Conservation (phyloP, 106 monocot genomes). For the Gastrodia elata region DNA sequence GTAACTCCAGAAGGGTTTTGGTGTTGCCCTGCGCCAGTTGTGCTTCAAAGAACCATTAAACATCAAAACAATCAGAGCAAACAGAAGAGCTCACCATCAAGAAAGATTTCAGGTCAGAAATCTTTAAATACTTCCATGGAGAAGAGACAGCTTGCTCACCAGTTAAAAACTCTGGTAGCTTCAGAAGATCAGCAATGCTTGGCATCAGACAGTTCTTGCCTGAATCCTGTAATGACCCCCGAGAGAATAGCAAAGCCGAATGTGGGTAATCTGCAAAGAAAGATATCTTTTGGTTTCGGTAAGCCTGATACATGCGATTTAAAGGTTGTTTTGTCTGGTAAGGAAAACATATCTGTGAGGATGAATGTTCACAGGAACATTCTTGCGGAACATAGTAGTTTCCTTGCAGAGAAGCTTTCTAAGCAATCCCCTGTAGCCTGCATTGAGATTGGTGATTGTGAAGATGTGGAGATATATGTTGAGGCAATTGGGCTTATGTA, state of each 20-base stretch:
- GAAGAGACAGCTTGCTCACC: slow-evolving; percentile 30
- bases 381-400: slow-evolving; percentile 65
- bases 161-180: slow-evolving; percentile 26
- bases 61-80: slow-evolving; percentile 49
- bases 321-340: slow-evolving; percentile 73
- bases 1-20: slow-evolving; percentile 98
- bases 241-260: slow-evolving; percentile 30
- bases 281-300: slow-evolving; percentile 90
- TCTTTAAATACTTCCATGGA: slow-evolving; percentile 25
- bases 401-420: slow-evolving; percentile 60
- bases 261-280: slow-evolving; percentile 38
- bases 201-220: slow-evolving; percentile 18
- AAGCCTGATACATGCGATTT: slow-evolving; percentile 75
- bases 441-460: slow-evolving; percentile 75
- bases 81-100: slow-evolving; percentile 26
- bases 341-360: slow-evolving; percentile 76
- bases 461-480: slow-evolving; percentile 97
- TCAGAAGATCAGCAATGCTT: slow-evolving; percentile 46
- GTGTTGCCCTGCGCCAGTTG: slow-evolving; percentile 92
- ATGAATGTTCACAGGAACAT: slow-evolving; percentile 81
- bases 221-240: slow-evolving; percentile 15
- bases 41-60: slow-evolving; percentile 79
- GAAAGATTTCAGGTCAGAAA: slow-evolving; percentile 47
- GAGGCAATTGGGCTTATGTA: slow-evolving; percentile 97
- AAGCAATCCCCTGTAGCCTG: slow-evolving; percentile 40